Evolutionary conservation across 73 alveolate species (phyloP).

Genomic region (Tetrahymena elliotti): DNA sequence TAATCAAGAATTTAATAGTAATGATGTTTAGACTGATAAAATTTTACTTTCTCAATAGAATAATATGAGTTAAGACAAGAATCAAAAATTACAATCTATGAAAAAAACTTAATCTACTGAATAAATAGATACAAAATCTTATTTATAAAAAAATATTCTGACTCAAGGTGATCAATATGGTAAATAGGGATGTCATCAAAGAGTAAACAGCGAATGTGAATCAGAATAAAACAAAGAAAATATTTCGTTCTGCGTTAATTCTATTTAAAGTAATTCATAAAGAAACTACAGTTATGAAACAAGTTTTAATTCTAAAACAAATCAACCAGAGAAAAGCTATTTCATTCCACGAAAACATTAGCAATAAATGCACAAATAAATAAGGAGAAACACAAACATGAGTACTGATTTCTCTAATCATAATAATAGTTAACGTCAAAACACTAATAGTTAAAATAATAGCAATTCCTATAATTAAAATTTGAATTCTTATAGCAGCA

Average conservation of each 20-base stretch:
- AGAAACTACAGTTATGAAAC: background rate
- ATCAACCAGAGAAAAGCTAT: background rate
- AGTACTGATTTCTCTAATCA: background rate
- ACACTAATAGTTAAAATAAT: background rate
- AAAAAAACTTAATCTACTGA: background rate
- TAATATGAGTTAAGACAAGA: background rate
- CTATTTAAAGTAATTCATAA: background rate
- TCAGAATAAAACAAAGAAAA: background rate
- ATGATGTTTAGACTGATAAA: background rate
- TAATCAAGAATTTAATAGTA: background rate
- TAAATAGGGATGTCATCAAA: background rate
- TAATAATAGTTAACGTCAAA: background rate
- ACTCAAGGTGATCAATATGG: background rate
- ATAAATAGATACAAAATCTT: background rate
- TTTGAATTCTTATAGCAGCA: background rate
- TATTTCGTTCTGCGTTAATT: background rate
- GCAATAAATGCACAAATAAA: background rate
- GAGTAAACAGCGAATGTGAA: background rate
- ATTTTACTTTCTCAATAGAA: background rate
- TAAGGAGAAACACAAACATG: background rate
- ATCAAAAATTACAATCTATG: background rate
- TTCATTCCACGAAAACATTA: background rate
- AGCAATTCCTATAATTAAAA: background rate
- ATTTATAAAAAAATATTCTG: background rate
- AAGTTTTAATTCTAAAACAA: background rate